phyloP scores from a whole-genome alignment of 2,329 filamentous ascomycete species.

The Colletotrichum tofieldiae region DNA sequence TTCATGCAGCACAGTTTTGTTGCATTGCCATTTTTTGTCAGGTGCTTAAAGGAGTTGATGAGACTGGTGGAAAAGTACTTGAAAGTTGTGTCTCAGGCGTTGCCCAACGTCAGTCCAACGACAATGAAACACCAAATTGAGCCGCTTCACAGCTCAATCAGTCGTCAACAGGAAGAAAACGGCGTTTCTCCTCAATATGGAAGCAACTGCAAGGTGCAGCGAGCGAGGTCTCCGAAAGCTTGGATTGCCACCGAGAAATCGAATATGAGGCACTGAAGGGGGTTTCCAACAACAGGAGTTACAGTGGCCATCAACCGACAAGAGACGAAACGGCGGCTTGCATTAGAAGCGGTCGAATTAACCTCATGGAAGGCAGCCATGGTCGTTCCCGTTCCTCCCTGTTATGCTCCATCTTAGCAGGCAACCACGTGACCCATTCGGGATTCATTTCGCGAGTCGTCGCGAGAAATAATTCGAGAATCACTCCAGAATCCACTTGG shows the following conservation, averaged over 20 bases:
- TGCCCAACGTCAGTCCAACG: not conserved
- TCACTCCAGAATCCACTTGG: constrained; percentile 20
- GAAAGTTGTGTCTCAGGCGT: too few relatives aligned
- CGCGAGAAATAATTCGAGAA: constrained; percentile 1
- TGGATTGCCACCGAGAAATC: not conserved
- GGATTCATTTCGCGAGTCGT: constrained; percentile 12
- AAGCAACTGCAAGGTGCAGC: not conserved
- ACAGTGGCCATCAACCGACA: not conserved
- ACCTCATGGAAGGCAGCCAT: not conserved
- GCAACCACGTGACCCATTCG: not conserved
- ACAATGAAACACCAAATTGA: not conserved
- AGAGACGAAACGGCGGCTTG: not conserved
- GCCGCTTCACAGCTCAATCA: not conserved
- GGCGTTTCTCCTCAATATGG: too few relatives aligned
- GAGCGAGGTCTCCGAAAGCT: not conserved
- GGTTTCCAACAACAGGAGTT: not conserved
- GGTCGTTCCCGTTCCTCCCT: not conserved
- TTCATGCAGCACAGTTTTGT: not conserved
- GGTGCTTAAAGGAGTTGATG: not conserved
- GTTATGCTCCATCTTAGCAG: not conserved
- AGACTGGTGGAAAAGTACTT: not conserved
- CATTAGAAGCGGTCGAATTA: not conserved
- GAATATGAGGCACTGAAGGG: not conserved
- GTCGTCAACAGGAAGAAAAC: not conserved
- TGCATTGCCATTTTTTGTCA: not conserved